phyloP scores from a whole-genome alignment of 106 monocot genomes.

The Allium fistulosum region DNA sequence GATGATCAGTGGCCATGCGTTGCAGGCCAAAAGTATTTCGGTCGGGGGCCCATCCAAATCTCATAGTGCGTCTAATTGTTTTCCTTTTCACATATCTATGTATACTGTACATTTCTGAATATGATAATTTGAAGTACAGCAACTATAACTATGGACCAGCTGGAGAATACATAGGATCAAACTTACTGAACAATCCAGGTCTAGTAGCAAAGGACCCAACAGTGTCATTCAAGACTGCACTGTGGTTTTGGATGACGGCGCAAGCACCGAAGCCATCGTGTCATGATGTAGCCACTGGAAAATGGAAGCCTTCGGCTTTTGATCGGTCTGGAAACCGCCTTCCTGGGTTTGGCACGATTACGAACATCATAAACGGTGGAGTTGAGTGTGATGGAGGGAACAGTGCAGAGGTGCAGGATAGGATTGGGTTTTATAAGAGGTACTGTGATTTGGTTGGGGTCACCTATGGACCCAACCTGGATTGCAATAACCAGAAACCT shows the following conservation, averaged over 20 bases:
- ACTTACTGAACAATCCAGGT: constrained; percentile 42
- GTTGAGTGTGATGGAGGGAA: constrained; percentile 35
- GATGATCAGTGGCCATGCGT: constrained; percentile 27
- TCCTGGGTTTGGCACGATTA: constrained; percentile 34
- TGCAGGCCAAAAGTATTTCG: constrained; percentile 21
- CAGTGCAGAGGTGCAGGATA: constrained; percentile 1
- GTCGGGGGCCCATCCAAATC: constrained; percentile 27
- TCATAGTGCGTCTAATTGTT: constrained; percentile 4
- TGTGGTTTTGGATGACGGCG: constrained; percentile 70
- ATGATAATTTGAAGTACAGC: constrained; percentile 5
- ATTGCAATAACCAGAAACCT: constrained; percentile 4
- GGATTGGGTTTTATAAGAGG: constrained; percentile 27
- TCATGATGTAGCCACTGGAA: constrained; percentile 35
- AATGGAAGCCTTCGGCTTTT: constrained; percentile 29
- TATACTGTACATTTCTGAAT: not conserved
- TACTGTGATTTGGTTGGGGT: constrained; percentile 6
- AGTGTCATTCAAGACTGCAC: constrained; percentile 30
- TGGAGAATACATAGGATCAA: constrained; percentile 21
- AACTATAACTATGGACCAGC: constrained; percentile 61
- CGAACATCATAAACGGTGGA: constrained; percentile 52
- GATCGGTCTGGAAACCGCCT: constrained; percentile 18
- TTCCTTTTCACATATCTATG: not conserved
- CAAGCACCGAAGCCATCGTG: constrained; percentile 46
- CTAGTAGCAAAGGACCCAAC: constrained; percentile 20
- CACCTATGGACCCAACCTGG: constrained; percentile 7